Conservation (phyloP, 495 filamentous ascomycete species). For the Corynascus novoguineensis region DNA sequence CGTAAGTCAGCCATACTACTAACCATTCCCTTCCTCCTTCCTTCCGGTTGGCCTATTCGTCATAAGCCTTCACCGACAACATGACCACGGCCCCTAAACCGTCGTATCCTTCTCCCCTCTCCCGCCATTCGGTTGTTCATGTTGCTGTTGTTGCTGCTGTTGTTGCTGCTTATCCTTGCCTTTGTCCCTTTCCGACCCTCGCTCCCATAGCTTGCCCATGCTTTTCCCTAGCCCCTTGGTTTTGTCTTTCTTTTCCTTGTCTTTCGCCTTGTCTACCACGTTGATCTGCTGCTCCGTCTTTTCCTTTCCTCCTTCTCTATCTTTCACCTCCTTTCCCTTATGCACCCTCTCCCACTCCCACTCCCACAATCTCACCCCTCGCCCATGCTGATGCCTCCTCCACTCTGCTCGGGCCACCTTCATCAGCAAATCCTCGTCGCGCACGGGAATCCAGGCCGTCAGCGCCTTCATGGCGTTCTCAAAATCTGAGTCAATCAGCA, state of each 20-base stretch:
- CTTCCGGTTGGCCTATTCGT: neutral
- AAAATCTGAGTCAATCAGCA: conserved; percentile 90
- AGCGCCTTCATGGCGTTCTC: conserved; percentile 98
- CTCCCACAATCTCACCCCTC: neutral
- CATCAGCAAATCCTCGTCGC: conserved; percentile 93
- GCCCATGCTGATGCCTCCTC: conserved; percentile 54
- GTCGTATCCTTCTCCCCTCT: conserved; percentile 4
- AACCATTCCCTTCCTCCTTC: neutral
- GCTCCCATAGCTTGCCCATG: neutral
- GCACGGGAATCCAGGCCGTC: conserved; percentile 91
- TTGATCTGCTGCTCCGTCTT: neutral
- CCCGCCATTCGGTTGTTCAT: no score
- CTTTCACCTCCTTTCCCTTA: neutral
- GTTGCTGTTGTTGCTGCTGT: neutral
- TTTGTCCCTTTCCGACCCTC: neutral
- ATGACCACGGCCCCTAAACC: neutral
- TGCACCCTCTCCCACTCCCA: neutral
- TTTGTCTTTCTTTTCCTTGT: neutral
- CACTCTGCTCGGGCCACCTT: conserved; percentile 88
- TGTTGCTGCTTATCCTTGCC: neutral
- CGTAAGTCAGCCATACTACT: no score
- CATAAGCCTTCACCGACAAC: neutral
- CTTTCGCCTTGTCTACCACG: neutral
- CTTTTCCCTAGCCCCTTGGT: neutral
- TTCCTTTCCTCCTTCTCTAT: neutral